Percentiles rank a stretch among this genome's conserved stretches.
Conservation (phyloP, 495 filamentous ascomycete genomes). For the Penicillium daleae region DNA sequence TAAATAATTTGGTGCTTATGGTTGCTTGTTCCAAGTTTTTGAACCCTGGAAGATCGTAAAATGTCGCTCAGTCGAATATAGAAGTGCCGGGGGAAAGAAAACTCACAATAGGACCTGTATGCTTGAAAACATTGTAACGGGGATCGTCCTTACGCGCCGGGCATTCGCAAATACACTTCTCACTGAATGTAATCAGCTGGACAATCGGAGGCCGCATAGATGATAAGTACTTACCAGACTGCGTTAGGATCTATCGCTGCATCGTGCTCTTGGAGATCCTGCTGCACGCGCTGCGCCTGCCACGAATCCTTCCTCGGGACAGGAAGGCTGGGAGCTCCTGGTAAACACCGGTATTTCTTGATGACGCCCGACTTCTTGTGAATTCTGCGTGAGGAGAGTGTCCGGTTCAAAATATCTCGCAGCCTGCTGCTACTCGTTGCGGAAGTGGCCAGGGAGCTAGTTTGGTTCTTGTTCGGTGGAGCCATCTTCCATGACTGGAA, state of each 20-base stretch:
- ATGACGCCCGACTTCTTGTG: neutral
- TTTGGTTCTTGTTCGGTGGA: neutral
- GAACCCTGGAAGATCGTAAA: too few relatives aligned
- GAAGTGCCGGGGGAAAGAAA: neutral
- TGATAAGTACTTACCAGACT: neutral
- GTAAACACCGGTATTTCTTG: neutral
- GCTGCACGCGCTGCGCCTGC: neutral
- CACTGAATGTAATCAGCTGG: neutral
- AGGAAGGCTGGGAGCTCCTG: neutral
- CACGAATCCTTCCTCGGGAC: neutral
- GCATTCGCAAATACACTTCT: neutral
- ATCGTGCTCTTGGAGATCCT: neutral
- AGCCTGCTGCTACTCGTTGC: neutral
- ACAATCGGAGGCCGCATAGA: neutral
- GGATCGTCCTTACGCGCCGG: neutral
- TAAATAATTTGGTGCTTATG: too few relatives aligned
- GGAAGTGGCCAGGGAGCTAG: too few relatives aligned
- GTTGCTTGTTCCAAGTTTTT: too few relatives aligned
- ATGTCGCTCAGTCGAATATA: too few relatives aligned
- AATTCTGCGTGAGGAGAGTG: neutral
- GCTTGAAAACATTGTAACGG: neutral
- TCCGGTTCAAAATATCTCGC: neutral
- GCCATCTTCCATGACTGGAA: neutral
- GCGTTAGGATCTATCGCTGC: neutral
- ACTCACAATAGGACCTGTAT: neutral